These are phyloP conservation scores for Ruellia speciosa DNA, from an alignment of 305 asterid species.

Conservation along the genomic window DNA sequence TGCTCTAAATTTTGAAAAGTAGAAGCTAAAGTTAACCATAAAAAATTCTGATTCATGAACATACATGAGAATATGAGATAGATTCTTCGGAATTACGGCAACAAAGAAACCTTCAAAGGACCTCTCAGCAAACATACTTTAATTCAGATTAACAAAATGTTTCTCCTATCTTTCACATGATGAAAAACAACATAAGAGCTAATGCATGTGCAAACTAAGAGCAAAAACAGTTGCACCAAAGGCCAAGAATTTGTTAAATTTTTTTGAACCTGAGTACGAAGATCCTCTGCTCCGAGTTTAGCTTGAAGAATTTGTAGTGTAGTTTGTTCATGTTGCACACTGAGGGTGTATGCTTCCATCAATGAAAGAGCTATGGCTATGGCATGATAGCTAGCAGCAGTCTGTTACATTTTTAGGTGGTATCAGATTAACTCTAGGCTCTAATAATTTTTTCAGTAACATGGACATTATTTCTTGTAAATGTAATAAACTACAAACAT, in stretches of 20 bases:
- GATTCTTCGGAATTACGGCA: background rate
- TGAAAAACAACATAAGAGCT: background rate
- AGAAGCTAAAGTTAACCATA: conserved; percentile 1
- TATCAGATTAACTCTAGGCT: conserved; percentile 17
- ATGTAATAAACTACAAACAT: conserved; percentile 10
- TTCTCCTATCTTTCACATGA: background rate
- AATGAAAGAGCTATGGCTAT: conserved; percentile 98
- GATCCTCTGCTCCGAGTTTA: conserved; percentile 96
- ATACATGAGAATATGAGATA: conserved; percentile 10
- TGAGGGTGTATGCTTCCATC: conserved; percentile 98
- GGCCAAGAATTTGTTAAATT: background rate
- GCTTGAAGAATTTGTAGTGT: conserved; percentile 93
- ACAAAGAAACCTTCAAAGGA: background rate
- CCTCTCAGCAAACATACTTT: background rate
- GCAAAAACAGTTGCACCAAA: background rate
- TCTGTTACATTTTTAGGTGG: conserved; percentile 39
- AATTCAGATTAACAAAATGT: background rate
- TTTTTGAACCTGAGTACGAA: conserved; percentile 87
- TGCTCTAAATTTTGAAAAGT: background rate
- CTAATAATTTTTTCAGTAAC: conserved; percentile 18
- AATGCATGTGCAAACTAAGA: background rate
- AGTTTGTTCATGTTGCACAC: conserved; percentile 99
- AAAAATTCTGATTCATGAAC: conserved; percentile 1
- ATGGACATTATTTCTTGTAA: conserved; percentile 15
- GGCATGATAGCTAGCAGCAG: conserved; percentile 99